phyloP scores from a whole-genome alignment of 106 monocot species.

The Acanthochlamys bracteata region DNA sequence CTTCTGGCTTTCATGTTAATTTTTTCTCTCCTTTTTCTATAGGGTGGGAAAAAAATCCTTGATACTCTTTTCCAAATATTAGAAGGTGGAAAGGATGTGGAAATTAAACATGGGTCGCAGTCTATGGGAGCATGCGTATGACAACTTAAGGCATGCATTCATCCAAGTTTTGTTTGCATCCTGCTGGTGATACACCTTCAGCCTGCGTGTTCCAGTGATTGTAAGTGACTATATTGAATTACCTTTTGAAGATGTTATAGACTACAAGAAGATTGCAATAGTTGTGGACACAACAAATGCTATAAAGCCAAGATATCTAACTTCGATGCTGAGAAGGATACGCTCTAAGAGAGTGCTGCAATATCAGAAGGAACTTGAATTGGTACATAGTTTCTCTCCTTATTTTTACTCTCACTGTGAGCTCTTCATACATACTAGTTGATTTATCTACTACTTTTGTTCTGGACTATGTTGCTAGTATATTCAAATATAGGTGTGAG shows the following conservation, averaged over 20 bases:
- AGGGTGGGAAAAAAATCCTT: conserved; percentile 90
- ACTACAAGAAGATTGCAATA: conserved; percentile 74
- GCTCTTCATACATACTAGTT: too few species aligned
- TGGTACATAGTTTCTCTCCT: conserved; percentile 22
- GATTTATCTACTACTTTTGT: too few species aligned
- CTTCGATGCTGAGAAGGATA: conserved; percentile 29
- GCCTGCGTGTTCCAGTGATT: conserved; percentile 83
- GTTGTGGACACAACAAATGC: conserved; percentile 60
- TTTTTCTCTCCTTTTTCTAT: conserved; percentile 1
- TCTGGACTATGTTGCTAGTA: too few species aligned
- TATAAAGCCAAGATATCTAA: conserved; percentile 49
- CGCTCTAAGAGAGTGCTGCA: conserved; percentile 40
- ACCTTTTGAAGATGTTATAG: conserved; percentile 81
- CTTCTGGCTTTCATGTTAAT: not conserved
- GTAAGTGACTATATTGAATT: conserved; percentile 82
- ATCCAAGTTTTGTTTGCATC: conserved; percentile 84
- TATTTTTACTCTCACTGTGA: too few species aligned
- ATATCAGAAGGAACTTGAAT: conserved; percentile 65
- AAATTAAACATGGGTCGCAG: conserved; percentile 83
- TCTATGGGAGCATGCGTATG: conserved; percentile 75
- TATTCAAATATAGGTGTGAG: too few species aligned
- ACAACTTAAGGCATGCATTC: conserved; percentile 81
- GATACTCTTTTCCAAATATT: conserved; percentile 76
- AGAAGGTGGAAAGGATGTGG: conserved; percentile 56
- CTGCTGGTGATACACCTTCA: conserved; percentile 91